Conservation (phyloP, 163 green algal genomes). For the Coccomyxa subellipsoidea region DNA sequence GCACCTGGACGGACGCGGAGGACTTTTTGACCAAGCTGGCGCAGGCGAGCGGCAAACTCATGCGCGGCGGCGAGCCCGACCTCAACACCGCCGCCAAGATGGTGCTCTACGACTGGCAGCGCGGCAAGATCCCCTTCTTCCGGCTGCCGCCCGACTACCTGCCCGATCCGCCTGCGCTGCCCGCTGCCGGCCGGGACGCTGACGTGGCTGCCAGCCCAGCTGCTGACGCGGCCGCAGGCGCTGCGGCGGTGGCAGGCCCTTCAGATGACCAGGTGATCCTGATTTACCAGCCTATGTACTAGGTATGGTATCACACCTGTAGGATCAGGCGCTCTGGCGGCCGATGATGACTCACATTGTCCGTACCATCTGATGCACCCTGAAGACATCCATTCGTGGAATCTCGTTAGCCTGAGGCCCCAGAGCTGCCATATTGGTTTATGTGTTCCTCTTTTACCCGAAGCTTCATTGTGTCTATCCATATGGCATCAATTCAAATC, state of each 20-base stretch:
- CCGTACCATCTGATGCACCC: conserved; percentile 2
- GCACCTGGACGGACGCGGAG: conserved; percentile 69
- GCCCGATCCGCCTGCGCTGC: conserved; percentile 34
- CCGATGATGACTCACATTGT: conserved; percentile 2
- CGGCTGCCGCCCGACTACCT: conserved; percentile 76
- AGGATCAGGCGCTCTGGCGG: background rate
- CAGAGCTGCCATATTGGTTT: background rate
- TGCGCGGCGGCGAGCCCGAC: conserved; percentile 92
- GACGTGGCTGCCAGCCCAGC: background rate
- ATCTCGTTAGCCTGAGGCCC: conserved; percentile 8
- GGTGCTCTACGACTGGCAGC: conserved; percentile 98
- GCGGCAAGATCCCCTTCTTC: conserved; percentile 97
- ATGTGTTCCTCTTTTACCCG: background rate
- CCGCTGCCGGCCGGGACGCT: background rate
- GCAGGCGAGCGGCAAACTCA: conserved; percentile 77
- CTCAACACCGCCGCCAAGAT: conserved; percentile 93
- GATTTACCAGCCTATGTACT: too few relatives aligned
- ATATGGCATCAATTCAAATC: background rate
- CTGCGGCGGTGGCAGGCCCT: background rate
- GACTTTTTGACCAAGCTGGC: conserved; percentile 96
- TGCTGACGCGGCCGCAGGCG: background rate
- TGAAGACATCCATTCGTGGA: conserved; percentile 5
- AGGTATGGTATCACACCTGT: too few relatives aligned
- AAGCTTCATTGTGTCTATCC: background rate
- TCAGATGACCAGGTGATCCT: background rate